Percentiles rank a stretch among this genome's conserved stretches.
Conservation (phyloP, 257 asterid genomes). For the Capsicum pubescens region DNA sequence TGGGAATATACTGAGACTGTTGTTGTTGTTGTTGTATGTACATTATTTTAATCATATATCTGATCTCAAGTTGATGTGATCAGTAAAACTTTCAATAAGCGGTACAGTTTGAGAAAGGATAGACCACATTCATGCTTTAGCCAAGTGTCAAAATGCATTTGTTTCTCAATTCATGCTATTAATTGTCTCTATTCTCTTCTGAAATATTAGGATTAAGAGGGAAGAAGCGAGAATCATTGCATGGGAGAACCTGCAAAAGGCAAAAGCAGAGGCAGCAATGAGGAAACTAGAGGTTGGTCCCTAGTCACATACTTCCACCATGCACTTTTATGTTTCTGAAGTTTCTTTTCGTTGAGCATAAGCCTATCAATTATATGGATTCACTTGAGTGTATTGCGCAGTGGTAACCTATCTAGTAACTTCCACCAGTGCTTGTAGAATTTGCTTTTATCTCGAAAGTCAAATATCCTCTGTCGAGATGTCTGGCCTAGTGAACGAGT, state of each 20-base stretch:
- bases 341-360: neutral
- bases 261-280: slow-evolving; percentile 82
- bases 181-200: slow-evolving; percentile 19
- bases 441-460: neutral
- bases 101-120: neutral
- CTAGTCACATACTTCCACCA: neutral
- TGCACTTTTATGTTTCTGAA: neutral
- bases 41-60: neutral
- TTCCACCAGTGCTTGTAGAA: neutral
- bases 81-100: neutral
- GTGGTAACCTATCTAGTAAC: slow-evolving; percentile 8
- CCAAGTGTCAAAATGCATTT: slow-evolving; percentile 12
- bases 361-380: neutral
- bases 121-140: neutral
- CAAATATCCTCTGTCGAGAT: neutral
- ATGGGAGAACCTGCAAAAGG: slow-evolving; percentile 87
- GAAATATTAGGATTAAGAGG: slow-evolving; percentile 55
- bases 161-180: slow-evolving; percentile 24
- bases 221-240: slow-evolving; percentile 78
- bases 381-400: neutral
- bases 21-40: neutral
- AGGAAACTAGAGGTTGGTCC: slow-evolving; percentile 69
- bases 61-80: slow-evolving; percentile 10
- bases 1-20: too few relatives aligned
- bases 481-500: neutral